Evolutionary conservation across 2,329 filamentous ascomycete species (phyloP).

Genomic region (Huntiella savannae): DNA sequence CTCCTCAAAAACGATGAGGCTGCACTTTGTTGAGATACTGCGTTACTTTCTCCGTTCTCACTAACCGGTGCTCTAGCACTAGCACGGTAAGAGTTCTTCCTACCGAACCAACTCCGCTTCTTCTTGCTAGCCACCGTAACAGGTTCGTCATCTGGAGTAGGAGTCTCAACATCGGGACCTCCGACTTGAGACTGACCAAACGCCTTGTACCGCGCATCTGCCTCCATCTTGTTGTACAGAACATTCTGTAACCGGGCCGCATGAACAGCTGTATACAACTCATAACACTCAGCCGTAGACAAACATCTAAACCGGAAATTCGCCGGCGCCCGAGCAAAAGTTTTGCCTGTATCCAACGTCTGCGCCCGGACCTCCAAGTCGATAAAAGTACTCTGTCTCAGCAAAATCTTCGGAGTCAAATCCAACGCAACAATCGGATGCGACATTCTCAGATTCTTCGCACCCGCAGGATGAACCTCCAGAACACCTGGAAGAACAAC

Average conservation of each 20-base stretch:
- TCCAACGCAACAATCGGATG: conserved; percentile 51
- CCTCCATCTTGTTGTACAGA: conserved; percentile 54
- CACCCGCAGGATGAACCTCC: conserved; percentile 30
- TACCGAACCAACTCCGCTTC: conserved; percentile 39
- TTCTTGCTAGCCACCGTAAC: conserved; percentile 15
- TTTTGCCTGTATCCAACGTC: conserved; percentile 50
- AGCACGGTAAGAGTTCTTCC: conserved; percentile 45
- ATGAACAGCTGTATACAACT: conserved; percentile 73
- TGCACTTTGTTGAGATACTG: conserved; percentile 40
- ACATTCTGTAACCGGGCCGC: conserved; percentile 79
- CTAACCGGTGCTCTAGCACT: conserved; percentile 45
- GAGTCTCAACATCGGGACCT: neutral
- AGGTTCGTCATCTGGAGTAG: no score
- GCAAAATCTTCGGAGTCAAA: conserved; percentile 75
- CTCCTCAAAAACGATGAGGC: conserved; percentile 60
- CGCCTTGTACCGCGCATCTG: conserved; percentile 51
- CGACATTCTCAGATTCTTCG: conserved; percentile 18
- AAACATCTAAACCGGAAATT: conserved; percentile 85
- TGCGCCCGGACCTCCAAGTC: conserved; percentile 89
- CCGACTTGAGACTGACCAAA: conserved; percentile 34
- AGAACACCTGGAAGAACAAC: conserved; percentile 39
- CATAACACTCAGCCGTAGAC: conserved; percentile 57
- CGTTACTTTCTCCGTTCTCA: conserved; percentile 55
- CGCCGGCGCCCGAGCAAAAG: conserved; percentile 41
- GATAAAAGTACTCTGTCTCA: conserved; percentile 76